Evolutionary conservation across 148 eudicot genomes (phyloP), one percentile per base, ranked within the genome.

Genomic region (Rhododendron griersonianum): DNA sequence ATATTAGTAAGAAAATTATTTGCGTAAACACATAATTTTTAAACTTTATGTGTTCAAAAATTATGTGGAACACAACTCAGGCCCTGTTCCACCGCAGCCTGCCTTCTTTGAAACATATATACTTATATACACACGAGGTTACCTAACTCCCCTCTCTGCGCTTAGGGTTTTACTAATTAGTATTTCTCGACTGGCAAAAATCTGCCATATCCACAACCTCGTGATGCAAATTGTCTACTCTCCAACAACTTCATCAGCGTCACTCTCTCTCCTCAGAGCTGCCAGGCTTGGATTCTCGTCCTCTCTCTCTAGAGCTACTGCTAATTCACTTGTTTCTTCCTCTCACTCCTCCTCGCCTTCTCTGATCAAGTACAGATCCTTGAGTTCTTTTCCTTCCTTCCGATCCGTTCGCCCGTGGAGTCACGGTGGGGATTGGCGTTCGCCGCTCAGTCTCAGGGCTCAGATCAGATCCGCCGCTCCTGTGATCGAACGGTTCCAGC

Each of bases 371-470:
- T 84, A 8, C 87, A 91, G 89, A 15, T 88, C 92, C 7, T 3
- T 89, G 14, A 86, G 88, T 47, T 89, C 84, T 63, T 88, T 93
- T 11, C 85, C 92, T 41, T 85, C 86, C 82, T 30, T 89, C 1
- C 91, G 94, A 88, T 93, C 92, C 19, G 80, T 91, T 4, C 84
- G 92, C 10, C 91, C 91, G 81, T 92, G 96, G 98, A 90, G 93
- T 81, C 91, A 90, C 89, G 92, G 95, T 50, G 91, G 87, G 85
- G 89, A 87, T 55, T 93, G 92, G 94, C 85, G 95, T 86, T 94
- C 96, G 3, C 91, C 92, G 86, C 84, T 87, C 81, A 65, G 88
- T 84, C 85, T 91, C 25, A 88, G 91, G 63, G 91, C 98, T 90
- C 95, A 92, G 92, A 90, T 93, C 88, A 87, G 94, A 80, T 37